These are phyloP conservation scores for Rutstroemia sydowiana DNA, from an alignment of 2,329 filamentous ascomycete species.

Conservation along the genomic window DNA sequence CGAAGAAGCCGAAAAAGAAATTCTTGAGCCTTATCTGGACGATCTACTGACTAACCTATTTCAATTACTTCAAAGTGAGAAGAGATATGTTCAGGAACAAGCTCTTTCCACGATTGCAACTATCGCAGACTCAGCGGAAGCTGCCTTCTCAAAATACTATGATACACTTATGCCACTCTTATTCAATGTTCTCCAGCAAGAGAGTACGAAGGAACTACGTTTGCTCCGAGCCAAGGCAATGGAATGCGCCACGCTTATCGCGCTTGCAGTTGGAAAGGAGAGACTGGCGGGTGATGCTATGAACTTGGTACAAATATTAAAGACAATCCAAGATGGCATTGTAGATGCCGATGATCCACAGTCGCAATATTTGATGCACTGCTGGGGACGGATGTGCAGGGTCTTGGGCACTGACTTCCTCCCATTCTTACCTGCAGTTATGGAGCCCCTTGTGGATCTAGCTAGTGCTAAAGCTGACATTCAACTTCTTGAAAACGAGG, in stretches of 20 bases:
- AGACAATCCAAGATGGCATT: slow-evolving; percentile 78
- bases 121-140: slow-evolving; percentile 95
- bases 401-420: slow-evolving; percentile 87
- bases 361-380: slow-evolving; percentile 94
- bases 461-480: slow-evolving; percentile 96
- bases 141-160: slow-evolving; percentile 92
- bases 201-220: slow-evolving; percentile 89
- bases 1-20: slow-evolving; percentile 89
- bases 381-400: slow-evolving; percentile 98
- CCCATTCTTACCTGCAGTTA: slow-evolving; percentile 85
- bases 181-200: slow-evolving; percentile 79
- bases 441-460: slow-evolving; percentile 85
- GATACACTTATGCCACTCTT: slow-evolving; percentile 91
- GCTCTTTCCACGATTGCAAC: slow-evolving; percentile 96
- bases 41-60: slow-evolving; percentile 79
- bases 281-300: slow-evolving; percentile 83
- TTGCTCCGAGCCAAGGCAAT: slow-evolving; percentile 93
- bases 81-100: slow-evolving; percentile 96
- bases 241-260: slow-evolving; percentile 96
- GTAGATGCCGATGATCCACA: slow-evolving; percentile 91
- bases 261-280: slow-evolving; percentile 88
- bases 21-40: slow-evolving; percentile 88
- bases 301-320: slow-evolving; percentile 79
- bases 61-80: slow-evolving; percentile 79
- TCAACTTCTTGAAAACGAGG: slow-evolving; percentile 89